Conservation (phyloP, 225 moss, liverwort and hornwort species). For the Ulota crispa region DNA sequence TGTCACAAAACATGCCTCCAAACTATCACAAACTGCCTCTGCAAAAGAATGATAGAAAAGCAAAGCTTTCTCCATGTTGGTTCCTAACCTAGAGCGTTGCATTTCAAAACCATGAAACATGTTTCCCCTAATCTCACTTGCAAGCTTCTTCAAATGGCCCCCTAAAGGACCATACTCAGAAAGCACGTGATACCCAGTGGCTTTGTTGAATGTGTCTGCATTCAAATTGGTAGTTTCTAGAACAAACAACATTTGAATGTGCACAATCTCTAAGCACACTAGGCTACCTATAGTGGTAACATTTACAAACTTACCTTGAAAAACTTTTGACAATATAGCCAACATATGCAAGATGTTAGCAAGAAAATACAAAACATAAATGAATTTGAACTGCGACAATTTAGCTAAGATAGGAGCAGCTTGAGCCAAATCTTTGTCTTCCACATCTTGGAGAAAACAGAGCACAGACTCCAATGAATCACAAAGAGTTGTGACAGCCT, state of each 20-base stretch:
- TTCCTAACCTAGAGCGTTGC: neutral
- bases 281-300: no score
- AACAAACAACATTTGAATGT: no score
- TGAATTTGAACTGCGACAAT: neutral
- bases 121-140: neutral
- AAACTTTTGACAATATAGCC: no score
- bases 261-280: no score
- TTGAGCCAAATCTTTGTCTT: neutral
- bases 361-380: neutral
- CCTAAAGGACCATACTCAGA: neutral
- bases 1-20: neutral
- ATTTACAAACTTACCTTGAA: no score
- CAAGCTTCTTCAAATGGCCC: neutral
- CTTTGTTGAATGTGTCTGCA: neutral
- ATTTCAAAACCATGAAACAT: neutral
- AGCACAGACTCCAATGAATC: neutral
- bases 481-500: neutral
- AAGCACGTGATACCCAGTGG: neutral
- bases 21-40: neutral
- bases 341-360: neutral
- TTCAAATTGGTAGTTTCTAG: neutral
- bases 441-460: neutral
- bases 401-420: neutral
- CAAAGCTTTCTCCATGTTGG: neutral
- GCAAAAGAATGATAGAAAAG: neutral